Evolutionary conservation across 495 filamentous ascomycete genomes (phyloP).

Genomic region (Aspergillus asperescens): DNA sequence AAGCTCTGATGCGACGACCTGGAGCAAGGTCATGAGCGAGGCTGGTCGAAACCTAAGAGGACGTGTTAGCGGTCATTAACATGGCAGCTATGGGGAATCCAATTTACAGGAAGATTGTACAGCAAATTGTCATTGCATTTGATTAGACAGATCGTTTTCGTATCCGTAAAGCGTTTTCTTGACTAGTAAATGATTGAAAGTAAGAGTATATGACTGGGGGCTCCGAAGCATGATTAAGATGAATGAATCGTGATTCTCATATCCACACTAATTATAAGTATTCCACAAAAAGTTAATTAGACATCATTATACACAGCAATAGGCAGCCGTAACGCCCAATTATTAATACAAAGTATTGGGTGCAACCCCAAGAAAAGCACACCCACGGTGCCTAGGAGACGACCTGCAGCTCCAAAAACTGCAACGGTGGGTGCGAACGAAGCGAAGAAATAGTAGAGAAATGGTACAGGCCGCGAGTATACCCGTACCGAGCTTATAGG

Average conservation of each 20-base stretch:
- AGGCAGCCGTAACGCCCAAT: slow-evolving; percentile 12
- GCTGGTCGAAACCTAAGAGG: background rate
- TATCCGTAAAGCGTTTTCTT: too few species aligned
- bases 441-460: slow-evolving; percentile 5
- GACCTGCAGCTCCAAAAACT: slow-evolving; percentile 34
- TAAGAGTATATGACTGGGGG: too few species aligned
- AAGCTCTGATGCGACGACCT: background rate
- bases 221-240: background rate
- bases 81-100: background rate
- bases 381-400: slow-evolving; percentile 24
- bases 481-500: slow-evolving; percentile 21
- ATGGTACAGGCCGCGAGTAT: slow-evolving; percentile 1
- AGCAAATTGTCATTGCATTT: too few species aligned
- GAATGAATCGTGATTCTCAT: slow-evolving; percentile 12
- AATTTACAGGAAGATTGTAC: background rate
- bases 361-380: slow-evolving; percentile 20
- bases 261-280: slow-evolving; percentile 14
- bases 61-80: background rate
- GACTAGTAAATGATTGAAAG: too few species aligned
- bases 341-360: slow-evolving; percentile 24
- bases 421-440: slow-evolving; percentile 4
- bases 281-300: slow-evolving; percentile 15
- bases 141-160: too few species aligned
- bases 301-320: slow-evolving; percentile 22
- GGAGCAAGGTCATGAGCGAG: background rate